Evolutionary conservation across 192 early-diverging fungal genomes (phyloP).

Genomic region (Physocladia obscura): DNA sequence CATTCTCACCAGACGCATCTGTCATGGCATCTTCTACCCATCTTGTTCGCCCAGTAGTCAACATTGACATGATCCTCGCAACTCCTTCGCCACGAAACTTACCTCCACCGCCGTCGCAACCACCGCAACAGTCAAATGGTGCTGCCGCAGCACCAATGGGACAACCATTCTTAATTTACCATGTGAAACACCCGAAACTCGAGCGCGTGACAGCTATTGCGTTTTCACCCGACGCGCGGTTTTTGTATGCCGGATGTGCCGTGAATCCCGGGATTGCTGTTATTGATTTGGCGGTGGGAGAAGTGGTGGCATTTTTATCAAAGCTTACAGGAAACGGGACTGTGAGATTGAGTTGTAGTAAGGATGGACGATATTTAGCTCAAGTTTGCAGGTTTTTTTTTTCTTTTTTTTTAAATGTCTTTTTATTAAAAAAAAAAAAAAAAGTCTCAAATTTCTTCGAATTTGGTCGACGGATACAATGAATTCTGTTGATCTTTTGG

Average conservation of each 20-base stretch:
- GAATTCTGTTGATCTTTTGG: neutral
- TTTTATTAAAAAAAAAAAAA: too few species aligned
- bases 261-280: neutral
- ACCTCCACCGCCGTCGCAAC: neutral
- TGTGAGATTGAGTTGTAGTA: neutral
- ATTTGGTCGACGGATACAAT: slow-evolving; percentile 9
- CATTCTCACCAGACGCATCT: slow-evolving; percentile 1
- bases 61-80: neutral
- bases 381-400: neutral
- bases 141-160: too few species aligned
- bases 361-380: slow-evolving; percentile 4
- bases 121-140: neutral
- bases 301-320: neutral
- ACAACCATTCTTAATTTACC: slow-evolving; percentile 6
- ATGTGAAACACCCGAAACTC: neutral
- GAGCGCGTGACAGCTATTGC: neutral
- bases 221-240: neutral
- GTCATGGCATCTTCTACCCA: slow-evolving; percentile 15
- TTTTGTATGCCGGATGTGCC: neutral
- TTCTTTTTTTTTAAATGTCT: neutral
- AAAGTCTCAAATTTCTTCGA: slow-evolving; percentile 7
- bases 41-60: neutral
- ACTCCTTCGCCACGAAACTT: neutral
- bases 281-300: neutral
- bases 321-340: slow-evolving; percentile 5